Evolutionary conservation across 129 eudicot species (phyloP).

Genomic region (Oenanthe sinensis): DNA sequence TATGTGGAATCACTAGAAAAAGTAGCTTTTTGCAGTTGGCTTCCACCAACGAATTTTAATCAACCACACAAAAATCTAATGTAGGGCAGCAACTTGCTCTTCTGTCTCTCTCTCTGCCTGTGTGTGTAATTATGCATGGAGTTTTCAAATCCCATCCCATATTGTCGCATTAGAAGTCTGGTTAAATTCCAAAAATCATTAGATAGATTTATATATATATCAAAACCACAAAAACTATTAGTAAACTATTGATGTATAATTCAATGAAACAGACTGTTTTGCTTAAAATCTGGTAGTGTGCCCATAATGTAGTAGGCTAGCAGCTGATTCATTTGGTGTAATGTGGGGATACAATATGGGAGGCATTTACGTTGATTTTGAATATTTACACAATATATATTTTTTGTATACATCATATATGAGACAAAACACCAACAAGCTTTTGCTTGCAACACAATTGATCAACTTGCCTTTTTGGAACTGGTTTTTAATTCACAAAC

Average conservation of each 20-base stretch:
- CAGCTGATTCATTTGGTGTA: neutral
- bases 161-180: neutral
- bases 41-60: constrained; percentile 37
- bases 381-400: neutral
- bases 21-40: constrained; percentile 31
- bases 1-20: constrained; percentile 24
- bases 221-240: neutral
- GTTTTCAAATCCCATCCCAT: constrained; percentile 11
- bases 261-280: neutral
- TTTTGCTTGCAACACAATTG: neutral
- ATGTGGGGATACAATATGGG: constrained; percentile 6
- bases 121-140: neutral
- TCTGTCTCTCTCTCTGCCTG: neutral
- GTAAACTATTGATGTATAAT: neutral
- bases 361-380: neutral
- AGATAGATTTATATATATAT: neutral
- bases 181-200: neutral
- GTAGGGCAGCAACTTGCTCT: constrained; percentile 19
- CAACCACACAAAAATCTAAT: constrained; percentile 11
- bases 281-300: neutral
- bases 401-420: neutral
- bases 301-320: constrained; percentile 10
- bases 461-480: constrained; percentile 3
- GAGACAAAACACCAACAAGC: constrained; percentile 5
- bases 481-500: neutral